Conservation (phyloP, 768 basidiomycete species). For the Pleurotus sapidus region DNA sequence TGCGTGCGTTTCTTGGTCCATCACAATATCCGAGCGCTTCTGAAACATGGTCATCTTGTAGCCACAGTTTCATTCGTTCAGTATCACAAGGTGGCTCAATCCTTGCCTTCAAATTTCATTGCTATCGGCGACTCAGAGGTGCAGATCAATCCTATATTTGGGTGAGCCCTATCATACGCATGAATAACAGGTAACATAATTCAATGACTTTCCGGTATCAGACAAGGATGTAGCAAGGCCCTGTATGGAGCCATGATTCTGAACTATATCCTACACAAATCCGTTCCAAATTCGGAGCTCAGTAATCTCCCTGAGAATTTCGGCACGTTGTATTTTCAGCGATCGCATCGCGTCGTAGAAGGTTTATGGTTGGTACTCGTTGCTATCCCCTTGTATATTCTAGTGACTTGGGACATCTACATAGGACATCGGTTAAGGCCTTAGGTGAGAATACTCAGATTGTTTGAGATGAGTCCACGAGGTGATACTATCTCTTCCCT, state of each 20-base stretch:
- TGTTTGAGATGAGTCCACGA: neutral
- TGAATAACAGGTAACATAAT: neutral
- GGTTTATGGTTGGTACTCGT: slow-evolving; percentile 10
- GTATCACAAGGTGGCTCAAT: slow-evolving; percentile 11
- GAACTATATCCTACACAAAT: slow-evolving; percentile 9
- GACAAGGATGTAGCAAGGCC: slow-evolving; percentile 19
- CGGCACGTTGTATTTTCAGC: slow-evolving; percentile 3
- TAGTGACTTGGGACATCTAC: neutral
- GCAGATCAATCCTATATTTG: slow-evolving; percentile 17
- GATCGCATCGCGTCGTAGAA: neutral
- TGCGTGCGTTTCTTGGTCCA: neutral
- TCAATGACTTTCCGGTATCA: neutral
- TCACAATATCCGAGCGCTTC: neutral
- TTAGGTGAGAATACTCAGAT: slow-evolving; percentile 6
- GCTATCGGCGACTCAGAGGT: slow-evolving; percentile 19
- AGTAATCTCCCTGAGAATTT: neutral
- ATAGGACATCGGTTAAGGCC: slow-evolving; percentile 9
- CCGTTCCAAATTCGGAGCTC: no score
- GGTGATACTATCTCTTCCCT: neutral
- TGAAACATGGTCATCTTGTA: slow-evolving; percentile 2
- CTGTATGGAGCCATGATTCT: slow-evolving; percentile 16
- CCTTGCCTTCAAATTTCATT: slow-evolving; percentile 19
- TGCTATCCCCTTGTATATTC: neutral
- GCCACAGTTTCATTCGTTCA: slow-evolving; percentile 12
- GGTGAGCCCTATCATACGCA: slow-evolving; percentile 7